Base-by-base conservation (phyloP, 345 rosid genomes). In the Sapria himalayana region DNA sequence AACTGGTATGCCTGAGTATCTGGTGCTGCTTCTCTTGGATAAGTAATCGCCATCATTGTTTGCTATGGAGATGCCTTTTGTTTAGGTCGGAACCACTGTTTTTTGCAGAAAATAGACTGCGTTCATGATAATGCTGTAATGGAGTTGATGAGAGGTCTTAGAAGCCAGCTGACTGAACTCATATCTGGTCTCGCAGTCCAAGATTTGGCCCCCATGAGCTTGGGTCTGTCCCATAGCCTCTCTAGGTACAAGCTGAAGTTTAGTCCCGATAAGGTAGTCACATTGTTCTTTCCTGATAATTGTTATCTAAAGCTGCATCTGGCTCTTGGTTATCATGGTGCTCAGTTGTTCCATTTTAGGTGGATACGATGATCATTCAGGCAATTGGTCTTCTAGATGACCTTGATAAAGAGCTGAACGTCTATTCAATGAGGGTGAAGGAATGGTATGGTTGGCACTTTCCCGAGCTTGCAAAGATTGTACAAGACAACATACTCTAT, bases 381-480 rank as follows among this genome's bases (percentile, higher is more conserved):
- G 95, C 95, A 3, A 79, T 89, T 49, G 91, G 98, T 9, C 64
- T 89, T 37, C 91, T 82, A 42, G 98, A 82, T 29, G 95, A 89
- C 55, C 93, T 89, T 51, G 93, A 89, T 60, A 89, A 82, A 57
- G 95, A 82, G 65, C 91, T 82, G 4, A 82, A 82, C 55, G 77
- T 81, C 1, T 82, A 82, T 41, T 93, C 93, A 0, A 89, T 79
- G 95, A 80, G 93, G 49, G 82, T 77, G 24, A 67, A 78, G 9
- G 93, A 89, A 38, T 76, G 93, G 95, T 82, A 82, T 12, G 95
- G 93, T 22, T 89, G 92, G 95, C 98, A 89, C 71, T 82, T 89
- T 55, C 98, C 95, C 0, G 98, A 89, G 74, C 95, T 89, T 42
- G 82, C 86, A 2, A 82, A 73, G 76, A 79, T 89, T 48, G 52